phyloP scores from a whole-genome alignment of 2,329 filamentous ascomycete genomes.

The Laburnicola sp. region DNA sequence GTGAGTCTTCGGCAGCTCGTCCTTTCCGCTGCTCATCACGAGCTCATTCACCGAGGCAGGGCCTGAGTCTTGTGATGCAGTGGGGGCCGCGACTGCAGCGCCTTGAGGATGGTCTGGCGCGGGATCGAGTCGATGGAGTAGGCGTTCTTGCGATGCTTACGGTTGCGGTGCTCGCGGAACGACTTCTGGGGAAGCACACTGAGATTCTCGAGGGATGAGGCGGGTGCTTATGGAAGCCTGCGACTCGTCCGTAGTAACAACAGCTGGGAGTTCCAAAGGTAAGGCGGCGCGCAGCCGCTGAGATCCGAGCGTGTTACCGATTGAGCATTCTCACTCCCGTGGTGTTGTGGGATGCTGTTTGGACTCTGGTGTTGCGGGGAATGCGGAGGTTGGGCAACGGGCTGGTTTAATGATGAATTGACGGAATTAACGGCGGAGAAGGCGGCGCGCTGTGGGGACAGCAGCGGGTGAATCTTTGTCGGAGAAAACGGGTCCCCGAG shows the following conservation, averaged over 20 bases:
- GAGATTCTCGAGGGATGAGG: conserved; percentile 43
- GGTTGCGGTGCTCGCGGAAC: conserved; percentile 43
- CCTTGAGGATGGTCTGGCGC: conserved; percentile 81
- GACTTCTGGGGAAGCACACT: conserved; percentile 38
- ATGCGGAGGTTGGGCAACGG: conserved; percentile 24
- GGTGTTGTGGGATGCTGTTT: conserved; percentile 3
- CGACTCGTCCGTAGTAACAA: conserved; percentile 32
- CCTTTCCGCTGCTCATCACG: conserved; percentile 52
- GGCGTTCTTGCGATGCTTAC: conserved; percentile 46
- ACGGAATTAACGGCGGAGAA: conserved; percentile 42
- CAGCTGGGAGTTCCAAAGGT: conserved; percentile 3
- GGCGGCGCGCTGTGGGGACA: conserved; percentile 37
- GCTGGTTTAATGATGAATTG: conserved; percentile 29
- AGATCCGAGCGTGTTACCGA: conserved; percentile 32
- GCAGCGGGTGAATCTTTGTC: conserved; percentile 39
- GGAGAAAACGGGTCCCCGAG: conserved; percentile 40
- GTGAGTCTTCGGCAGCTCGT: conserved; percentile 33
- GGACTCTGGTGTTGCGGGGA: conserved; percentile 27
- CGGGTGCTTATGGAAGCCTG: conserved; percentile 30
- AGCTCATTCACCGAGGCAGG: conserved; percentile 65
- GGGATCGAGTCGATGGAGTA: conserved; percentile 68
- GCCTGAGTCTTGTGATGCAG: conserved; percentile 62
- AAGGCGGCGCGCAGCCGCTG: conserved; percentile 31
- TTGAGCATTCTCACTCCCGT: conserved; percentile 29
- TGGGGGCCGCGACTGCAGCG: conserved; percentile 65